Base-by-base conservation (phyloP, 2,329 filamentous ascomycete genomes). In the Ophiostoma ulmi region DNA sequence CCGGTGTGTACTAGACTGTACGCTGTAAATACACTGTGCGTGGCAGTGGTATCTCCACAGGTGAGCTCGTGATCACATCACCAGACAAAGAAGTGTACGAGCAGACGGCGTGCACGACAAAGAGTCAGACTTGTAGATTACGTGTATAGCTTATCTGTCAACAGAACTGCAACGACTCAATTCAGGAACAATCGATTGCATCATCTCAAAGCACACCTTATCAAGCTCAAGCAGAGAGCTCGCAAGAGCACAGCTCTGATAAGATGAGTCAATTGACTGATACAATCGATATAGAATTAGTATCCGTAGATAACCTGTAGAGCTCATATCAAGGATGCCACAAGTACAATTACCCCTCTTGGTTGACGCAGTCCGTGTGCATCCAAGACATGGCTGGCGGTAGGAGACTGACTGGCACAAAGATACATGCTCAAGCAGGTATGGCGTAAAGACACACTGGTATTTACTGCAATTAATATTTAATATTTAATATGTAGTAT, bases 31-130 rank as follows among this genome's bases (percentile, higher is more conserved):
- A 8, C n/a, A 58, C 52, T 26, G 52, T 58, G 52, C n/a, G n/a
- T 58, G 52, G n/a, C 52, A 14, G 48, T 58, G 52, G n/a, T 3
- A 58, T 26, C 52, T 58, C 52, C 52, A 58, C 52, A 58, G 52
- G 52, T 13, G 39, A 58, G 22, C 52, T 58, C 22, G 52, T 58
- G 52, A 58, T 58, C 22, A 26, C 52, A 58, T 58, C 52, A 58
- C 52, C 52, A 58, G 52, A 58, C 52, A 58, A 58, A 58, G 52
- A 58, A 58, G 52, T 26, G 10, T 5, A 58, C 7, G n/a, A 17
- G 44, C 44, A n/a, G 44, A 48, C 44, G 44, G 44, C 44, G 44
- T 48, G 44, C 44, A n/a, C 44, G 44, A 48, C 44, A 20, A 58
- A 22, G 52, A 58, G 52, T 58, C 52, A 58, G 31, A 58, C n/a